phyloP scores from a whole-genome alignment of 2,329 filamentous ascomycete species.

The Podosphaera xanthii region DNA sequence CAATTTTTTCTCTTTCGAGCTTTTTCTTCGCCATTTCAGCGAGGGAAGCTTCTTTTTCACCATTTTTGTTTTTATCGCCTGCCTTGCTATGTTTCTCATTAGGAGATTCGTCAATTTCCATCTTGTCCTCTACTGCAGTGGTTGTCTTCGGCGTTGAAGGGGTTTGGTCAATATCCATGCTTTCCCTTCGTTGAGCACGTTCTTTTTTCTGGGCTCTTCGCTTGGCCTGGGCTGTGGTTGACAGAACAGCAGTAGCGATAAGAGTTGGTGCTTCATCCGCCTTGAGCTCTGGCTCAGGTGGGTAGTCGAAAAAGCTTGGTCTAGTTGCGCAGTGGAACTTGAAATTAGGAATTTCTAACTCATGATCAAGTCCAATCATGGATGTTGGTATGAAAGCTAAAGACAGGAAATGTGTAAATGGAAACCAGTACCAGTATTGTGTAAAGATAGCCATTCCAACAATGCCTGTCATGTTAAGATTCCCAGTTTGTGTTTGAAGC shows the following conservation, averaged over 20 bases:
- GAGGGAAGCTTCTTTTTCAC: constrained; percentile 31
- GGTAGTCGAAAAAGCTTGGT: constrained; percentile 92
- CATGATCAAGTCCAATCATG: constrained; percentile 82
- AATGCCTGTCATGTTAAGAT: constrained; percentile 95
- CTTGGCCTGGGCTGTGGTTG: constrained; percentile 91
- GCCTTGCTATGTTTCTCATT: constrained; percentile 24
- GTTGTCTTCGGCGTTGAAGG: constrained; percentile 46
- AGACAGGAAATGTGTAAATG: constrained; percentile 89
- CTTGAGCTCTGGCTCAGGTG: constrained; percentile 89
- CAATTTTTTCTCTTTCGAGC: constrained; percentile 84
- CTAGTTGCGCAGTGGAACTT: constrained; percentile 90
- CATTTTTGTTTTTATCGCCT: constrained; percentile 37
- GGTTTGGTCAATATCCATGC: constrained; percentile 79
- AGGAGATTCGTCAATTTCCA: constrained; percentile 55
- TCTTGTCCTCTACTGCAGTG: constrained; percentile 45
- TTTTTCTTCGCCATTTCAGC: constrained; percentile 58
- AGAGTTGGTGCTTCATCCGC: constrained; percentile 78
- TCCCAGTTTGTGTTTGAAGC: constrained; percentile 90
- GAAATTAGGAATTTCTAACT: constrained; percentile 80
- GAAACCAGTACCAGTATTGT: constrained; percentile 99
- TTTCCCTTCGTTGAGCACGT: constrained; percentile 67
- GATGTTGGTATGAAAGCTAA: constrained; percentile 92
- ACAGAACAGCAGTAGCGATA: constrained; percentile 86
- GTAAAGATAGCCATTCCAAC: constrained; percentile 97
- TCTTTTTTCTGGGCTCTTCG: constrained; percentile 87